Percentiles rank a stretch among this genome's conserved stretches.
These are phyloP conservation scores for Starmera caribaea DNA, from an alignment of 805 yeast species.

Conservation along the genomic window DNA sequence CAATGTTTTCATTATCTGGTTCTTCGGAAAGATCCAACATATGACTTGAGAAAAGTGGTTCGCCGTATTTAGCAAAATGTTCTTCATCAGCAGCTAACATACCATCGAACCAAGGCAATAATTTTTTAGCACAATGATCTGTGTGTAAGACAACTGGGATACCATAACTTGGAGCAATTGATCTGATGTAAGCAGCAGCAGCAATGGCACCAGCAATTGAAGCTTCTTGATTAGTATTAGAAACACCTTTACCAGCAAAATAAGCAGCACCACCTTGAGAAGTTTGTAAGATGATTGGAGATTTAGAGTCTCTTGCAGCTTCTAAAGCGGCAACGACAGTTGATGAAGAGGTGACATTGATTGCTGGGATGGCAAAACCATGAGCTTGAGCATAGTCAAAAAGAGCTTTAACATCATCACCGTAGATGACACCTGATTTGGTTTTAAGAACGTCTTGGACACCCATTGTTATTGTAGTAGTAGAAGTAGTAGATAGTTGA, in stretches of 20 bases:
- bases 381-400: constrained; percentile 90
- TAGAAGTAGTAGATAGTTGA: too few species aligned
- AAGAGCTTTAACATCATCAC: constrained; percentile 81
- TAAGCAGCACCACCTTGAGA: constrained; percentile 99
- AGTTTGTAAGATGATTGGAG: constrained; percentile 94
- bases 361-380: constrained; percentile 96
- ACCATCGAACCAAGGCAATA: constrained; percentile 98
- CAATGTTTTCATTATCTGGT: constrained; percentile 91
- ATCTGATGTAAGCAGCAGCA: constrained; percentile 95
- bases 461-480: constrained; percentile 33
- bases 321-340: constrained; percentile 95
- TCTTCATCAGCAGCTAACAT: constrained; percentile 95
- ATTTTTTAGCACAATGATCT: constrained; percentile 98
- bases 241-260: constrained; percentile 99
- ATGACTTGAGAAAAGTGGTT: constrained; percentile 97
- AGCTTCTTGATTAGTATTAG: constrained; percentile 87
- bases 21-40: constrained; percentile 98
- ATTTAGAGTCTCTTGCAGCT: constrained; percentile 89
- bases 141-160: constrained; percentile 96
- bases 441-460: constrained; percentile 69
- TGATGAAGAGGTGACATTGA: constrained; percentile 95
- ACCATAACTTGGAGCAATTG: constrained; percentile 94
- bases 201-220: constrained; percentile 93
- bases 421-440: constrained; percentile 97
- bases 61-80: constrained; percentile 76